These are phyloP conservation scores for Sclerotinia nivalis DNA, from an alignment of 2,329 filamentous ascomycete species.

Conservation along the genomic window DNA sequence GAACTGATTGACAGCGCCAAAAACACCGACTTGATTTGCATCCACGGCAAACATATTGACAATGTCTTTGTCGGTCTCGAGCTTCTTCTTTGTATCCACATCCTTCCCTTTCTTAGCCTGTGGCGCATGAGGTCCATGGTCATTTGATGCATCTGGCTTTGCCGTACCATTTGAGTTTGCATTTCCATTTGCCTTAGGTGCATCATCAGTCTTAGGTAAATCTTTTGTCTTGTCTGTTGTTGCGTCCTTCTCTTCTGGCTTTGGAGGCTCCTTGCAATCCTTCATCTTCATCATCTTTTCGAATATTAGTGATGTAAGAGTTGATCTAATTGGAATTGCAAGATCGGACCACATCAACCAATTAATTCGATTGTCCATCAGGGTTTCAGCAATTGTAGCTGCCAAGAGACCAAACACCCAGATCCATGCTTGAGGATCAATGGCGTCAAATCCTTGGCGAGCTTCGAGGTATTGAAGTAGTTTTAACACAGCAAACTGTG, in stretches of 20 bases:
- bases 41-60: constrained; percentile 77
- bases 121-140: constrained; percentile 2
- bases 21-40: constrained; percentile 64
- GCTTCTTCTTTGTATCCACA: constrained; percentile 20
- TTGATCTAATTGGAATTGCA: constrained; percentile 58
- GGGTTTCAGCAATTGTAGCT: constrained; percentile 24
- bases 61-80: constrained; percentile 63
- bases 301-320: constrained; percentile 71
- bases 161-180: constrained; percentile 4
- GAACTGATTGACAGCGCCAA: constrained; percentile 61
- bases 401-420: constrained; percentile 29
- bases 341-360: constrained; percentile 32
- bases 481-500: constrained; percentile 32
- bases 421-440: constrained; percentile 29
- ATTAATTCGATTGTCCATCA: constrained; percentile 30
- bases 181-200: constrained; percentile 10
- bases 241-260: constrained; percentile 21
- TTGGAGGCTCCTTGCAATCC: constrained; percentile 56
- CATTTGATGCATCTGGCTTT: constrained; percentile 1
- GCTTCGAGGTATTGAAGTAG: constrained; percentile 32
- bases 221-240: constrained; percentile 20
- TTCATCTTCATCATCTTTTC: constrained; percentile 74
- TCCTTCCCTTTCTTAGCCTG: constrained; percentile 16
- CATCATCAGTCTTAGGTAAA: neutral
- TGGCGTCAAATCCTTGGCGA: constrained; percentile 26